Percentiles rank a stretch among this genome's conserved stretches.
phyloP scores from a whole-genome alignment of 1,284 basidiomycete species.

The Tilletia walkeri region DNA sequence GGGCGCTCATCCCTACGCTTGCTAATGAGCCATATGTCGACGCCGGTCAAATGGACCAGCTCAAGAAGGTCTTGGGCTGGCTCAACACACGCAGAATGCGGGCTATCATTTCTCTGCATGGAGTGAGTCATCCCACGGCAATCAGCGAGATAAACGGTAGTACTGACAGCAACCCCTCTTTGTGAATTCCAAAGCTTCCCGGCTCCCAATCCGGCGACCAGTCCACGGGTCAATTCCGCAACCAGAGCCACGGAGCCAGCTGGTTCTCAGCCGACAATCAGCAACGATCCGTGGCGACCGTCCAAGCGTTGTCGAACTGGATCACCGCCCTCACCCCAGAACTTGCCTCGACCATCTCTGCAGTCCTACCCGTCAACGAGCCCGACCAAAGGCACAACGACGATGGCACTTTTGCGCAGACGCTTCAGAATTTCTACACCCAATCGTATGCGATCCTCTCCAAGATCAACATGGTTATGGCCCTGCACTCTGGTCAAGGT shows the following conservation, averaged over 20 bases:
- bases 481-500: conserved; percentile 48
- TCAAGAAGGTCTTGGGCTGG: conserved; percentile 48
- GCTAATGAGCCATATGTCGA: conserved; percentile 40
- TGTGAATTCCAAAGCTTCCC: conserved; percentile 30
- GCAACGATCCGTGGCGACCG: conserved; percentile 32
- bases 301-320: conserved; percentile 1
- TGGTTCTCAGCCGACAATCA: conserved; percentile 44
- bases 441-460: conserved; percentile 30
- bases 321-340: conserved; percentile 28
- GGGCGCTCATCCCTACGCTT: conserved; percentile 47
- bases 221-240: conserved; percentile 41
- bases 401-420: conserved; percentile 27
- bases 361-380: conserved; percentile 49
- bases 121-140: conserved; percentile 31
- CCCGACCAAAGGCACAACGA: conserved; percentile 33
- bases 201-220: conserved; percentile 57
- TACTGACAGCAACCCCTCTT: background rate
- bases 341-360: conserved; percentile 24
- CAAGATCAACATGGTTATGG: conserved; percentile 37
- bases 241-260: conserved; percentile 28
- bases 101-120: conserved; percentile 58
- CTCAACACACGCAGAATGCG: conserved; percentile 56
- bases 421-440: conserved; percentile 34
- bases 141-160: too few species aligned
- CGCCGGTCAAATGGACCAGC: conserved; percentile 38